Conservation (phyloP, 2,329 filamentous ascomycete species). For the Aspergillus fructus region DNA sequence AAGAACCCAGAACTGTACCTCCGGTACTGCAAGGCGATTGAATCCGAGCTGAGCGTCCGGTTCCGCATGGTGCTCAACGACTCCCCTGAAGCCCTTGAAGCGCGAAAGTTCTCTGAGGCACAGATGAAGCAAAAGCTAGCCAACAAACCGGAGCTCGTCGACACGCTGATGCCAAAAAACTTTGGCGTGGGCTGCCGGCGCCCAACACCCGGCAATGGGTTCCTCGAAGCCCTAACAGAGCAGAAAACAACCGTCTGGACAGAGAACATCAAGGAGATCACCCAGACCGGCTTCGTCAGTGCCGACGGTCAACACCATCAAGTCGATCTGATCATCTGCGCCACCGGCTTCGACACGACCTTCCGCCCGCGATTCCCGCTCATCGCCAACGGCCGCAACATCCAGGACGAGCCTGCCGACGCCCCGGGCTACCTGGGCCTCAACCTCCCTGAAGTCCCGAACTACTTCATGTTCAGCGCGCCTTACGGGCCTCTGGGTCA, state of each 20-base stretch:
- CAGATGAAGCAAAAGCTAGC: conserved; percentile 7
- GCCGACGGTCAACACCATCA: conserved; percentile 24
- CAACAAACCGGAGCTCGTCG: conserved; percentile 29
- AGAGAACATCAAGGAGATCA: conserved; percentile 49
- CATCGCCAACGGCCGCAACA: conserved; percentile 12
- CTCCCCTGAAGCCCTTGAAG: conserved; percentile 43
- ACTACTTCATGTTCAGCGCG: neutral
- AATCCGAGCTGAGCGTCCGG: conserved; percentile 25
- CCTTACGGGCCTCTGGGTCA: no score
- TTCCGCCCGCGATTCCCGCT: conserved; percentile 16
- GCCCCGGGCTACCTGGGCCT: neutral
- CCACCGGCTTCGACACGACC: conserved; percentile 19
- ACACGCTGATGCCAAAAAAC: conserved; percentile 34
- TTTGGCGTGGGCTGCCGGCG: conserved; percentile 44
- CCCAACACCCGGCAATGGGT: conserved; percentile 45
- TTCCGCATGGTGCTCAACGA: conserved; percentile 37
- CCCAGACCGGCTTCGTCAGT: conserved; percentile 27
- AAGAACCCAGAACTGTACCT: conserved; percentile 21
- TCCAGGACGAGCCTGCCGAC: neutral
- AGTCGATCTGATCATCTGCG: conserved; percentile 34
- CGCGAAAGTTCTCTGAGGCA: conserved; percentile 15
- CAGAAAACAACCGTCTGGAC: conserved; percentile 61
- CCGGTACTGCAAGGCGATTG: conserved; percentile 28
- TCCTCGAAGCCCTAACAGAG: conserved; percentile 60
- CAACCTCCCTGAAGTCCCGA: neutral